phyloP scores from a whole-genome alignment of 345 rosid genomes.

The Kandelia obovata region DNA sequence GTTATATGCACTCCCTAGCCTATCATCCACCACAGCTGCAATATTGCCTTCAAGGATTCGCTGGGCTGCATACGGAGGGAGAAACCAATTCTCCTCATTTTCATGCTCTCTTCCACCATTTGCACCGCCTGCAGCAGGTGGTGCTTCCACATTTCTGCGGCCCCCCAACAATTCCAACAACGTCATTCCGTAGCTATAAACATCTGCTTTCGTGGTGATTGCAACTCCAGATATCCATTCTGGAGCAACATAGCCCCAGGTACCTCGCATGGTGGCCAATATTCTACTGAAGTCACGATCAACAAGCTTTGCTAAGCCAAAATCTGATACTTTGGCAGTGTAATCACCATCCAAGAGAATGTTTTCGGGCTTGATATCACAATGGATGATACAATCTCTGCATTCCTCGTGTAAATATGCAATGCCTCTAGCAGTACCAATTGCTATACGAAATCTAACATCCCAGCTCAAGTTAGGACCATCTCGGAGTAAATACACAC shows the following conservation, averaged over 20 bases:
- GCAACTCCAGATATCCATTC: conserved; percentile 36
- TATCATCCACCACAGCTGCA: conserved; percentile 17
- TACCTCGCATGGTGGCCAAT: conserved; percentile 29
- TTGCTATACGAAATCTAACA: conserved; percentile 21
- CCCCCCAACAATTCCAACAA: conserved; percentile 30
- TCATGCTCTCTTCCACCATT: conserved; percentile 26
- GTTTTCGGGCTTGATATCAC: conserved; percentile 35
- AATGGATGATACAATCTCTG: conserved; percentile 32
- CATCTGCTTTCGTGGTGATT: conserved; percentile 33
- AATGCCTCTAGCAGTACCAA: conserved; percentile 29
- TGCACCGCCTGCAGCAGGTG: conserved; percentile 28
- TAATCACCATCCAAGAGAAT: conserved; percentile 27
- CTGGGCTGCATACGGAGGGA: conserved; percentile 88
- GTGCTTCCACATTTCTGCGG: conserved; percentile 23
- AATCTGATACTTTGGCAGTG: conserved; percentile 27
- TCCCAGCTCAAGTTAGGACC: conserved; percentile 31
- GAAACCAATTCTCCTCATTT: conserved; percentile 59
- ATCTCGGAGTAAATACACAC: conserved; percentile 15
- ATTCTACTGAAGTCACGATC: conserved; percentile 29
- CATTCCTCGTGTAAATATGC: conserved; percentile 32
- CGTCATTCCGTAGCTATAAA: conserved; percentile 32
- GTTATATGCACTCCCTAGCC: conserved; percentile 16
- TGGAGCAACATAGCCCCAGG: conserved; percentile 32
- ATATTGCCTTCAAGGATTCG: conserved; percentile 49
- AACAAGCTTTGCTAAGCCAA: conserved; percentile 26